Conservation (phyloP, 2,329 filamentous ascomycete genomes). For the Penicillium nordicum region DNA sequence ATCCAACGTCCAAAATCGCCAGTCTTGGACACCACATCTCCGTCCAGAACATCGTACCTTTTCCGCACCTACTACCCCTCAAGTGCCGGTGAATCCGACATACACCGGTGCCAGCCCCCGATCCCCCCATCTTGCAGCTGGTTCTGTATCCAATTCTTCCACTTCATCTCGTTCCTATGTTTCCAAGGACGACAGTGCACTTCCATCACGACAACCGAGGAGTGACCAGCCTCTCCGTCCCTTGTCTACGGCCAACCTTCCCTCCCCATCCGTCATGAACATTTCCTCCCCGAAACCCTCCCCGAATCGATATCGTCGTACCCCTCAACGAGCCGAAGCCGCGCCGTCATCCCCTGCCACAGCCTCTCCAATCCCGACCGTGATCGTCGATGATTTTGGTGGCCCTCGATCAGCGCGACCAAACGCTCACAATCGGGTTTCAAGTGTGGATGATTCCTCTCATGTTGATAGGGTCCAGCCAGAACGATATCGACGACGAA, state of each 20-base stretch:
- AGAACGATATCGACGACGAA: constrained; percentile 77
- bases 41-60: constrained; percentile 55
- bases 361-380: constrained; percentile 8
- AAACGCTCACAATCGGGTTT: constrained; percentile 55
- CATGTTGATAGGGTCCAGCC: constrained; percentile 51
- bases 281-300: constrained; percentile 59
- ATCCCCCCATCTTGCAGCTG: constrained; percentile 48
- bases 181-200: constrained; percentile 51
- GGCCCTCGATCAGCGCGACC: constrained; percentile 36
- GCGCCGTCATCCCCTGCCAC: constrained; percentile 13
- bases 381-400: constrained; percentile 44
- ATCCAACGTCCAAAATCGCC: constrained; percentile 49
- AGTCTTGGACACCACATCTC: constrained; percentile 53
- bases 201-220: constrained; percentile 40
- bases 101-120: constrained; percentile 32
- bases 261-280: constrained; percentile 51
- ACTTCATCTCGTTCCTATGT: constrained; percentile 45
- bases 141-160: constrained; percentile 53
- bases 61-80: constrained; percentile 51
- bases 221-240: constrained; percentile 40
- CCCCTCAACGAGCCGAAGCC: constrained; percentile 55
- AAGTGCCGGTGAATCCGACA: constrained; percentile 32
- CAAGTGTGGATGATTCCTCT: constrained; percentile 68
- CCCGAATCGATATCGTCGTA: constrained; percentile 79
- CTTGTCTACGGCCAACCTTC: constrained; percentile 50